Evolutionary conservation across 2,329 filamentous ascomycete genomes (phyloP).

Genomic region (Dothiorella sarmentorum): DNA sequence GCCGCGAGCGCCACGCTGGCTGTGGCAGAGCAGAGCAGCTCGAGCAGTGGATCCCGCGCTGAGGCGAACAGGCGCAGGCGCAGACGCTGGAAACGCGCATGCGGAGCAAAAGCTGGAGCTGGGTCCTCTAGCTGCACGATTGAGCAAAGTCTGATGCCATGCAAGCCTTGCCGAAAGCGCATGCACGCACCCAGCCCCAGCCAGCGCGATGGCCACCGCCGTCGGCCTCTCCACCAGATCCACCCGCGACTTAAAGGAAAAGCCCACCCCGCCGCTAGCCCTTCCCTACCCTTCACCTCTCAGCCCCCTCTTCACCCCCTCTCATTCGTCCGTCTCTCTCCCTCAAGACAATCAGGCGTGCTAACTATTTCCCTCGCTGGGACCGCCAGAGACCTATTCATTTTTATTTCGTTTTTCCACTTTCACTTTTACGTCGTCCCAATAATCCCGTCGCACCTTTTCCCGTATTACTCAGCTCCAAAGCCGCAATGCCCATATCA

Average conservation of each 20-base stretch:
- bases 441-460: conserved; percentile 26
- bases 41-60: conserved; percentile 11
- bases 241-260: conserved; percentile 19
- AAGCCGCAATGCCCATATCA: conserved; percentile 76
- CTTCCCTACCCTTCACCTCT: conserved; percentile 40
- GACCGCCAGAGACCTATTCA: conserved; percentile 32
- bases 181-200: conserved; percentile 17
- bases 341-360: conserved; percentile 34
- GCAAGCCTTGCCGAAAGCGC: conserved; percentile 20
- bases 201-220: conserved; percentile 15
- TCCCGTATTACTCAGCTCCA: conserved; percentile 28
- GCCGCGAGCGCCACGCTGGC: not conserved
- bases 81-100: conserved; percentile 12
- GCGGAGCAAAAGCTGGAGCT: conserved; percentile 7
- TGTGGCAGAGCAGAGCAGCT: not conserved
- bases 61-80: not conserved
- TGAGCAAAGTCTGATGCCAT: conserved; percentile 17
- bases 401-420: conserved; percentile 36
- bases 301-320: conserved; percentile 42
- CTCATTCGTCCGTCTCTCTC: conserved; percentile 41
- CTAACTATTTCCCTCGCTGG: conserved; percentile 33
- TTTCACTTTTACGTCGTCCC: conserved; percentile 34
- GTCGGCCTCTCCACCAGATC: conserved; percentile 17
- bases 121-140: conserved; percentile 14
- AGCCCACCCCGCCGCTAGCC: conserved; percentile 36